These are phyloP conservation scores for Pleurotus djamor DNA, from an alignment of 768 basidiomycete genomes.

Conservation along the genomic window DNA sequence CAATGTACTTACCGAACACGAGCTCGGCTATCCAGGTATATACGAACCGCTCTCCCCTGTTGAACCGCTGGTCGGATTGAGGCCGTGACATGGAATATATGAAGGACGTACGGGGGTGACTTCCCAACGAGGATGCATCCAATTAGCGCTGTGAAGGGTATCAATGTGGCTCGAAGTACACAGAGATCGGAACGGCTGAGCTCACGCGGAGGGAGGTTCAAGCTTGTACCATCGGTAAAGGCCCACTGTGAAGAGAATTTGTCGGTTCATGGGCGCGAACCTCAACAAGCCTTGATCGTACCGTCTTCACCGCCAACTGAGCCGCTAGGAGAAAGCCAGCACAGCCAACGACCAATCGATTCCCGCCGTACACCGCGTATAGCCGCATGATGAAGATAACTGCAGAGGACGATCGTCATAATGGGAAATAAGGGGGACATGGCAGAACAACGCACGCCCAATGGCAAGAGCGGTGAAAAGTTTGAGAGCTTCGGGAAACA, in stretches of 20 bases:
- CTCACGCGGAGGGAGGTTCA: constrained; percentile 27
- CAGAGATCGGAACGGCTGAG: not conserved
- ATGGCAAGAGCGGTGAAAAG: constrained; percentile 26
- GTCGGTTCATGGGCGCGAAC: not conserved
- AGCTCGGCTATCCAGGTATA: constrained; percentile 36
- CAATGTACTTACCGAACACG: constrained; percentile 21
- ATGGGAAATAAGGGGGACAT: not conserved
- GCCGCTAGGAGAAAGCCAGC: constrained; percentile 17
- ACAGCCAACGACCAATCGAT: constrained; percentile 12
- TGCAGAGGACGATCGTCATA: not conserved
- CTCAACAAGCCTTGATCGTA: constrained; percentile 13
- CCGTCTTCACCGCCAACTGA: constrained; percentile 30
- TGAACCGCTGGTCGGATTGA: not conserved
- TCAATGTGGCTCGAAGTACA: not conserved
- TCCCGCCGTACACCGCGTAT: constrained; percentile 27
- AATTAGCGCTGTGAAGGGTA: constrained; percentile 19
- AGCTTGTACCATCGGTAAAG: constrained; percentile 29
- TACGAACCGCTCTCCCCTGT: constrained; percentile 19
- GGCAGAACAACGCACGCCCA: constrained; percentile 20
- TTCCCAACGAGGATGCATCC: constrained; percentile 34
- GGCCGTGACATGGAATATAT: not conserved
- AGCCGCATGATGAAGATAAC: constrained; percentile 27
- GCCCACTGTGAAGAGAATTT: constrained; percentile 23
- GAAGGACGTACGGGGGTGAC: constrained; percentile 18
- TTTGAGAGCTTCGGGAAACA: constrained; percentile 33